Conservation (phyloP, 2,329 filamentous ascomycete species). For the Trichoderma atrobrunneum region DNA sequence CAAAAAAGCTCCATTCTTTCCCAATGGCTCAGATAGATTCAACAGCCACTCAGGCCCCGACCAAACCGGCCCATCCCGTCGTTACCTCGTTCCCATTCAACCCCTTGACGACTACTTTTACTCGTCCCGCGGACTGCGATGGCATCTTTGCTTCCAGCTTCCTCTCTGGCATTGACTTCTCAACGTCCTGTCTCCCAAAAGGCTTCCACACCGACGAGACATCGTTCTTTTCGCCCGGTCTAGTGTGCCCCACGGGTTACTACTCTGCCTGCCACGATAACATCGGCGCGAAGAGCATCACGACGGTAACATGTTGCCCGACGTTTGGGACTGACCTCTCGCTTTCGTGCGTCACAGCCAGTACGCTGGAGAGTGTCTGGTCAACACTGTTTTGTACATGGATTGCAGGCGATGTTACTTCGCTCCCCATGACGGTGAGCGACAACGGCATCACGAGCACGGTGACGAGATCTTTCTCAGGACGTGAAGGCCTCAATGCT, state of each 20-base stretch:
- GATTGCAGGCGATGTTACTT: slow-evolving; percentile 27
- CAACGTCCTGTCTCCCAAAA: slow-evolving; percentile 30
- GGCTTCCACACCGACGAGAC: slow-evolving; percentile 28
- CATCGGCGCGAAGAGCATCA: slow-evolving; percentile 27
- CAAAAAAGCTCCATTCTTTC: background rate
- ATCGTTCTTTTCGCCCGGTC: slow-evolving; percentile 34
- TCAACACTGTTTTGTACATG: slow-evolving; percentile 34
- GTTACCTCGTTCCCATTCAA: slow-evolving; percentile 25
- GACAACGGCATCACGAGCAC: slow-evolving; percentile 27
- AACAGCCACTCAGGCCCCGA: background rate
- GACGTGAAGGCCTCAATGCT: slow-evolving; percentile 32
- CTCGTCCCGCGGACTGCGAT: slow-evolving; percentile 24
- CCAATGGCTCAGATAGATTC: slow-evolving; percentile 4
- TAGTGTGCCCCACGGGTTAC: slow-evolving; percentile 33
- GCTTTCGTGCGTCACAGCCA: slow-evolving; percentile 30
- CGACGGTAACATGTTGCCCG: slow-evolving; percentile 38
- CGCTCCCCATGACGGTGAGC: slow-evolving; percentile 28
- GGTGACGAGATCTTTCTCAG: slow-evolving; percentile 22
- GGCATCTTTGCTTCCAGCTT: slow-evolving; percentile 24
- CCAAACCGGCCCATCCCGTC: slow-evolving; percentile 13
- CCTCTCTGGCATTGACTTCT: slow-evolving; percentile 33
- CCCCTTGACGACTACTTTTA: slow-evolving; percentile 30
- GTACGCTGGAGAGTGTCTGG: slow-evolving; percentile 26
- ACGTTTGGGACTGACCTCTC: slow-evolving; percentile 26
- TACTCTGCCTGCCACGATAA: slow-evolving; percentile 31